These are phyloP conservation scores for Aspergillus sp. DNA, from an alignment of 2,329 filamentous ascomycete species.

Conservation along the genomic window DNA sequence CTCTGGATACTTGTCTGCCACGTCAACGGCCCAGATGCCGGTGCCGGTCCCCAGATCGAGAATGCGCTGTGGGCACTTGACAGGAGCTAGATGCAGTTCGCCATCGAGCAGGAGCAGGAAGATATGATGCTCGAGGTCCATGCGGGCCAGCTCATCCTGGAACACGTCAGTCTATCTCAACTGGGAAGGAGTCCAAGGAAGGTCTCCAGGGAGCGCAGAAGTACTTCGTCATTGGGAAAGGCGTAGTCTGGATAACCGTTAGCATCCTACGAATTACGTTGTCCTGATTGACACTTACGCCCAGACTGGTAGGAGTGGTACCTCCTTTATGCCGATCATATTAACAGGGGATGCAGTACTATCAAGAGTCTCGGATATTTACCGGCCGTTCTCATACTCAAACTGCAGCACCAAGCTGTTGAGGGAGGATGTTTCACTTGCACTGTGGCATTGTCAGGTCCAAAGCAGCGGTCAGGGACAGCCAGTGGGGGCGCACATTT, in stretches of 20 bases:
- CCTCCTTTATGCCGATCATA: background rate
- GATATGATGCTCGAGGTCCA: slow-evolving; percentile 7
- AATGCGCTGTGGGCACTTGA: background rate
- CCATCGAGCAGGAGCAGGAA: slow-evolving; percentile 1
- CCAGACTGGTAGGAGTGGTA: slow-evolving; percentile 1
- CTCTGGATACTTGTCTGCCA: background rate
- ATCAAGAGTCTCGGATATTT: background rate
- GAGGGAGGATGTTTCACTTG: background rate
- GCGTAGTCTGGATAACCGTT: background rate
- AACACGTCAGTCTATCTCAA: background rate
- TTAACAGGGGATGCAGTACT: background rate
- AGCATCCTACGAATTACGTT: background rate
- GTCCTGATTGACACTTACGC: background rate
- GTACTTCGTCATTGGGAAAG: slow-evolving; percentile 7
- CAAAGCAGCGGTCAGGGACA: background rate
- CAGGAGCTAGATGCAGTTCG: background rate
- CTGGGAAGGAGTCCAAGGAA: too few species aligned
- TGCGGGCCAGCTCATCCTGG: slow-evolving; percentile 3
- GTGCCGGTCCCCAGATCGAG: slow-evolving; percentile 8
- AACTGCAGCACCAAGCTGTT: slow-evolving; percentile 1
- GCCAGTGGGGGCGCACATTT: background rate
- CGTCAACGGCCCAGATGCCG: slow-evolving; percentile 5
- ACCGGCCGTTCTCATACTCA: slow-evolving; percentile 1
- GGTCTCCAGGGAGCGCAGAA: too few species aligned
- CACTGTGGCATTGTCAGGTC: background rate